phyloP scores from a whole-genome alignment of 2,329 filamentous ascomycete species.

The Chaetomiaceae sp. region DNA sequence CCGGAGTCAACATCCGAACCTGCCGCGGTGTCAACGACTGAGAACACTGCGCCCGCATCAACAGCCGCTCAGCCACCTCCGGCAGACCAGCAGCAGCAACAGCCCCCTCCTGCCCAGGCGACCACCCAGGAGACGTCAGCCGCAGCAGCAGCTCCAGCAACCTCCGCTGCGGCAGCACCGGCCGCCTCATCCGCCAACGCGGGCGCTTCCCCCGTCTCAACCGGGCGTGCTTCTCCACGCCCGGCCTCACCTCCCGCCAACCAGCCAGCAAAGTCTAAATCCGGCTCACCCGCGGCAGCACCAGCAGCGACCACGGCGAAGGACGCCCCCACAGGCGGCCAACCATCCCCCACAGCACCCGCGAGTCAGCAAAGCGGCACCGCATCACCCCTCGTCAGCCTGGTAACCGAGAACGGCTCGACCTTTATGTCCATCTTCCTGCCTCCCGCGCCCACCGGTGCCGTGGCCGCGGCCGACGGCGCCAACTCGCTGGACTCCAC shows the following conservation, averaged over 20 bases:
- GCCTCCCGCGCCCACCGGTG: constrained; percentile 15
- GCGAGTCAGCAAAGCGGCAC: background rate
- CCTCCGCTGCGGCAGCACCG: constrained; percentile 5
- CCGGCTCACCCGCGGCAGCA: background rate
- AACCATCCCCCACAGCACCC: background rate
- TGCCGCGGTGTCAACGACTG: background rate
- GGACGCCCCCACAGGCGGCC: background rate
- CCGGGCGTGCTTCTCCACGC: background rate
- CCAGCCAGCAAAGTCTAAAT: background rate
- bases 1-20: background rate
- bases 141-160: constrained; percentile 2
- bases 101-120: background rate
- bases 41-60: background rate
- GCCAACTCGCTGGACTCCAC: background rate
- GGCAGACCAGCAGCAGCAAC: background rate
- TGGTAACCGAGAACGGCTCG: constrained; percentile 6
- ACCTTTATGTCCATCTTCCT: constrained; percentile 19
- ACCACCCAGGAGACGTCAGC: constrained; percentile 3
- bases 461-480: constrained; percentile 9
- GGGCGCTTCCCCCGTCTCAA: background rate
- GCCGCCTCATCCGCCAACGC: background rate
- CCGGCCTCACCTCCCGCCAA: background rate
- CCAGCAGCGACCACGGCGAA: background rate
- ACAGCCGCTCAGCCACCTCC: background rate
- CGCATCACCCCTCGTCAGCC: background rate